Evolutionary conservation across 1,284 basidiomycete genomes (phyloP).

Genomic region (Puccinia novopanici): DNA sequence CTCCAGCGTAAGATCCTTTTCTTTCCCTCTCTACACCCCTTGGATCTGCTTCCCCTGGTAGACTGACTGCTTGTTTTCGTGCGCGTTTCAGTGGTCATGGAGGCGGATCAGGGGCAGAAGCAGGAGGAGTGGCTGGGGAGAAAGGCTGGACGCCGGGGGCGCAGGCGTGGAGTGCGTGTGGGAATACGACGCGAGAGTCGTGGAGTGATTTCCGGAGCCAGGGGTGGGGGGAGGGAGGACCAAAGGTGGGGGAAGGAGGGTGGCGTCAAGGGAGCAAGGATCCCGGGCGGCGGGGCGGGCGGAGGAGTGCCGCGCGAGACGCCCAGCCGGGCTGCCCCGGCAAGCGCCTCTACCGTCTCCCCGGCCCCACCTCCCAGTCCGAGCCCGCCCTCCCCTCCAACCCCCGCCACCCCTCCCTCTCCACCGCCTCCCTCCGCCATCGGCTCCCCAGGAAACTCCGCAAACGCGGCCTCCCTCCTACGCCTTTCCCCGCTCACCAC

Average conservation of each 20-base stretch:
- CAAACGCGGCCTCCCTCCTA: neutral
- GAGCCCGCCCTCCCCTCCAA: too few species aligned
- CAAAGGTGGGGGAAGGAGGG: neutral
- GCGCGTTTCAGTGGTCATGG: neutral
- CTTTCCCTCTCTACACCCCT: neutral
- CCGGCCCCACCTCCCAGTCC: slow-evolving; percentile 19
- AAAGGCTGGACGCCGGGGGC: too few species aligned
- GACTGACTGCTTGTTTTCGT: neutral
- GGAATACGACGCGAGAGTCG: neutral
- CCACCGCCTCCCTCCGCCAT: neutral
- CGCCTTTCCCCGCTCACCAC: neutral
- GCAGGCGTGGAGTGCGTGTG: neutral
- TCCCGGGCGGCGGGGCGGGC: too few species aligned
- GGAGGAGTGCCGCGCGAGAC: too few species aligned
- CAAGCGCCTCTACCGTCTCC: slow-evolving; percentile 3
- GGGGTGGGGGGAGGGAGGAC: neutral
- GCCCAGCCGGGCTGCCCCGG: too few species aligned
- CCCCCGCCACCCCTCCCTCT: neutral
- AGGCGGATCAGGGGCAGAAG: neutral
- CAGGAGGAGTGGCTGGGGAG: too few species aligned
- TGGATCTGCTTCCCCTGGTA: neutral
- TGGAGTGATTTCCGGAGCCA: neutral
- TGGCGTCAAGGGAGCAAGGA: neutral
- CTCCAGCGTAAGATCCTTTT: neutral
- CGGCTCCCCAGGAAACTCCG: neutral